Conservation (phyloP, 2,329 filamentous ascomycete species). For the Didymella lethalis region DNA sequence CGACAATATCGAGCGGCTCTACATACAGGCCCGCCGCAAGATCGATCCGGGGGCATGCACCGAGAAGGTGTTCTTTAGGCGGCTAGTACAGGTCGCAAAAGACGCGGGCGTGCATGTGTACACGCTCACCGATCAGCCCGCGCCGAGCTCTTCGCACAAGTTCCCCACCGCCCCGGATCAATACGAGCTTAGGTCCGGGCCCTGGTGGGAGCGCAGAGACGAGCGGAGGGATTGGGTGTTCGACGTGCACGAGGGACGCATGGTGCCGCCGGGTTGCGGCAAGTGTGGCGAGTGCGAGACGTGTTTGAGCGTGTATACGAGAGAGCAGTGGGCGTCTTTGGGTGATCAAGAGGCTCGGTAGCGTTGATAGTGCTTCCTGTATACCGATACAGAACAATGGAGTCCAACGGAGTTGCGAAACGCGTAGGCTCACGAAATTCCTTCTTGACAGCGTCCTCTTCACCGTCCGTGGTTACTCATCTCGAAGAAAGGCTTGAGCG, state of each 20-base stretch:
- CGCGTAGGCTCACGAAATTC: no score
- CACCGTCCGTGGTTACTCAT: no score
- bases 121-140: conserved; percentile 18
- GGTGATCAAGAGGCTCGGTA: not conserved
- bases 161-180: conserved; percentile 22
- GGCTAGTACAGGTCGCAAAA: conserved; percentile 12
- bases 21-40: not conserved
- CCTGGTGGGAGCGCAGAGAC: conserved; percentile 14
- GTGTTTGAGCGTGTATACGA: conserved; percentile 11
- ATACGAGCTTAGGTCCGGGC: conserved; percentile 14
- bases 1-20: conserved; percentile 7
- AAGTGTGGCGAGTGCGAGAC: conserved; percentile 22
- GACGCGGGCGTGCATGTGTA: conserved; percentile 19
- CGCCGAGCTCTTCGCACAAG: not conserved
- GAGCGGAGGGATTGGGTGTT: conserved; percentile 22
- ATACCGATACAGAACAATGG: no score
- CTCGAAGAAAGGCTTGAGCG: no score
- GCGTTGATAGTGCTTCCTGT: no score
- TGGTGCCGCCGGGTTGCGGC: conserved; percentile 16
- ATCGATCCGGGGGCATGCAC: not conserved
- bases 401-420: no score
- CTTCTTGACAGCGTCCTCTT: no score
- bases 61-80: conserved; percentile 15
- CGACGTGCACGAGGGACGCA: conserved; percentile 16
- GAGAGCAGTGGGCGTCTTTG: conserved; percentile 15